Percentiles rank a stretch among this genome's conserved stretches.
phyloP scores from a whole-genome alignment of 164 flowering plant species.

The Liriodendron chinense region DNA sequence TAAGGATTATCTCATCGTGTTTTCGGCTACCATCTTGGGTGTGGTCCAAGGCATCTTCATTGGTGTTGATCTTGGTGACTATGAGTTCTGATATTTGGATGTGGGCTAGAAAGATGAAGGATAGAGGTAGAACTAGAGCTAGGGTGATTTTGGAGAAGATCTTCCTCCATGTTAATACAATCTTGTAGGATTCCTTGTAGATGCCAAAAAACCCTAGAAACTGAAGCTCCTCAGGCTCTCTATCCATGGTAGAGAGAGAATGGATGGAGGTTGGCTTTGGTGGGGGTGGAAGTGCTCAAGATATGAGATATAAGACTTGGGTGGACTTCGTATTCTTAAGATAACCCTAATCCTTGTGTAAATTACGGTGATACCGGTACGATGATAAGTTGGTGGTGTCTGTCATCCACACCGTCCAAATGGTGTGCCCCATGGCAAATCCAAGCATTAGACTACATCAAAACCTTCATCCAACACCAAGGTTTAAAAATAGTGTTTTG shows the following conservation, averaged over 20 bases:
- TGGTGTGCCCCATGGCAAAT: too few species aligned
- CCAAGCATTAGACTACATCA: too few species aligned
- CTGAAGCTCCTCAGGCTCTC: constrained; percentile 28
- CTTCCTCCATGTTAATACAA: constrained; percentile 19
- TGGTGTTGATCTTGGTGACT: constrained; percentile 12
- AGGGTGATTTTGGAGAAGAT: constrained; percentile 27
- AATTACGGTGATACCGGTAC: not conserved
- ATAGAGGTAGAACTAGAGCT: constrained; percentile 26
- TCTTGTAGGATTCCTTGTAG: constrained; percentile 24
- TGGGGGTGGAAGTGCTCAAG: not conserved
- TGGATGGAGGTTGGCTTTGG: not conserved
- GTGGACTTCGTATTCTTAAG: not conserved
- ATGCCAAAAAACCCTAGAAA: constrained; percentile 27
- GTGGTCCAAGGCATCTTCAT: not conserved
- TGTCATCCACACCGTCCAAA: too few species aligned
- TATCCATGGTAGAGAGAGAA: constrained; percentile 17
- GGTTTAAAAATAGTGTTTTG: too few species aligned
- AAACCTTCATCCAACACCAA: too few species aligned
- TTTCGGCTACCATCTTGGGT: constrained; percentile 11
- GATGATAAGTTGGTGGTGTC: too few species aligned
- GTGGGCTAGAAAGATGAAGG: constrained; percentile 24
- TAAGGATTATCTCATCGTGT: constrained; percentile 15
- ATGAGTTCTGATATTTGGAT: constrained; percentile 12
- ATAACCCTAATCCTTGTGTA: not conserved
- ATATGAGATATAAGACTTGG: not conserved